Percentiles rank a stretch among this genome's conserved stretches.
Evolutionary conservation across 1,284 basidiomycete species (phyloP).

Genomic region (Cutaneotrichosporon sp.): DNA sequence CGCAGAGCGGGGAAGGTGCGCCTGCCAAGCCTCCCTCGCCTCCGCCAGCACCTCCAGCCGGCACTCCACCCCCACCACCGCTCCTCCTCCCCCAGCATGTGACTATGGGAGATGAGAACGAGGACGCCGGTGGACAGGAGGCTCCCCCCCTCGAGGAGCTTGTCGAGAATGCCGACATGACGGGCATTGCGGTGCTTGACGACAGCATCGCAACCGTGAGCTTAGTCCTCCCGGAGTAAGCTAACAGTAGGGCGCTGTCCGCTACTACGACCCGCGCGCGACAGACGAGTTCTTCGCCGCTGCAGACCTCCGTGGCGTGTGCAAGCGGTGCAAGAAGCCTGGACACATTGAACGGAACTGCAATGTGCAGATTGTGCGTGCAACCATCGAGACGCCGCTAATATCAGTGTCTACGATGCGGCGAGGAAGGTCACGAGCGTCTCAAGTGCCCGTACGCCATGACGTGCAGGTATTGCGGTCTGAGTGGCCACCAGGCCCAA

Average conservation of each 20-base stretch:
- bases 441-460: conserved; percentile 80
- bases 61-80: conserved; percentile 13
- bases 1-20: too few species aligned
- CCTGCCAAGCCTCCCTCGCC: neutral
- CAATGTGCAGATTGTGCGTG: conserved; percentile 42
- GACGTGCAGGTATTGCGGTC: conserved; percentile 80
- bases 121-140: conserved; percentile 16
- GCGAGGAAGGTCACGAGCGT: conserved; percentile 80
- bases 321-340: conserved; percentile 45
- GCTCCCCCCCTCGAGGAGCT: neutral
- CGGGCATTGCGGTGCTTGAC: conserved; percentile 44
- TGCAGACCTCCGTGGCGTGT: conserved; percentile 45
- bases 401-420: conserved; percentile 79
- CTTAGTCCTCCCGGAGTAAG: neutral
- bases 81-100: conserved; percentile 40
- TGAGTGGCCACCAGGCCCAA: conserved; percentile 78
- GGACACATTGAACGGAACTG: conserved; percentile 43
- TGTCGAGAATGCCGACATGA: conserved; percentile 20
- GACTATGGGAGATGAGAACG: conserved; percentile 20
- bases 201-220: conserved; percentile 39
- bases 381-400: neutral
- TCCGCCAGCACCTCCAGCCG: neutral
- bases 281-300: conserved; percentile 45
- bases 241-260: conserved; percentile 31
- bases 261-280: conserved; percentile 41